Base-by-base conservation (phyloP, 306 rosid species). In the Cicer arietinum region DNA sequence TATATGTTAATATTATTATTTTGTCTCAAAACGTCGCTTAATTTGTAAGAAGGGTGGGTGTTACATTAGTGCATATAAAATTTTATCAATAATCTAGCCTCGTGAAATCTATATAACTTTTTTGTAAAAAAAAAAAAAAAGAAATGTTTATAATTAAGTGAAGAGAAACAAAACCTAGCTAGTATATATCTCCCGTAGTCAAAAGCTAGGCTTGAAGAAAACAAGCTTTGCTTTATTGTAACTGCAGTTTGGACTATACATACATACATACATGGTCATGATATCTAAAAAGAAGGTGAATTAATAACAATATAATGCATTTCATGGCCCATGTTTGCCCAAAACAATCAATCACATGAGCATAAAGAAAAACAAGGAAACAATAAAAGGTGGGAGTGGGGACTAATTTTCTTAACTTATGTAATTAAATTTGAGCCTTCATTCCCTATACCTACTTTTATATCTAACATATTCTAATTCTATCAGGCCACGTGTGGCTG, bases 401-500 rank as follows among this genome's bases (percentile, higher is more conserved):
- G 85, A 44, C 85, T 62, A 58, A 11, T 76, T 77, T n/a, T 51
- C 56, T 46, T 77, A 61, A 71, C 83, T 78, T 46, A 45, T 53
- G 9, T 48, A 80, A 42, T 80, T 69, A 30, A 52, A 40, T 69
- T 69, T 75, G 81, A 76, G 79, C 81, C 82, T 76, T 78, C 72
- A 30, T 67, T 48, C 62, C 70, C 44, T 63, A 30, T 30, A 13
- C 62, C 70, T 9, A 50, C 82, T 74, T 51, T 66, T 2, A 50
- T 77, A 45, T 74, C 86, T 70, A 47, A 71, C 44, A 72, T 48
- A 41, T 61, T 53, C 59, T n/a, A n/a, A 62, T 61, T 58, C 77
- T 79, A 58, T 63, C 81, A 65, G 78, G 82, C 83, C 91, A 84
- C 94, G 91, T 85, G 89, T 84, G 87, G 62, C 70, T 79, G 25